phyloP scores from a whole-genome alignment of 805 yeast genomes.

The Pichia exigua region DNA sequence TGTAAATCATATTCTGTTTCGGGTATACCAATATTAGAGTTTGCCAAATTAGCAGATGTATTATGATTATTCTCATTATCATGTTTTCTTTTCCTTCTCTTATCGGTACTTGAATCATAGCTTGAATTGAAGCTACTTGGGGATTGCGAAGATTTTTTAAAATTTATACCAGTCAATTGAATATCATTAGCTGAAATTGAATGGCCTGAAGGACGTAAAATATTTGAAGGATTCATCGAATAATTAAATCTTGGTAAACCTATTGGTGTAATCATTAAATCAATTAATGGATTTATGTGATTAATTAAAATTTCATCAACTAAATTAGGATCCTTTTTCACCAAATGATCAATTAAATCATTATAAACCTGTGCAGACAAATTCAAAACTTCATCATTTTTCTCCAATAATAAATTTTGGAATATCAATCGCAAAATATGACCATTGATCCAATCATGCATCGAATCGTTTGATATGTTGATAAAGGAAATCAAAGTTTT shows the following conservation, averaged over 20 bases:
- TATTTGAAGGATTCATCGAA: constrained; percentile 66
- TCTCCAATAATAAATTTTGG: constrained; percentile 87
- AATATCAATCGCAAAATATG: constrained; percentile 66
- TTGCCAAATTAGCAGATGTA: constrained; percentile 6
- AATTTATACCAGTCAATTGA: constrained; percentile 21
- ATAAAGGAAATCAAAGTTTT: constrained; percentile 74
- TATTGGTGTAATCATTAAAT: constrained; percentile 82
- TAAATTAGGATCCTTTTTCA: constrained; percentile 25
- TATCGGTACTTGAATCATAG: constrained; percentile 11
- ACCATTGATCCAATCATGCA: constrained; percentile 68
- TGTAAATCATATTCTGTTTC: constrained; percentile 45
- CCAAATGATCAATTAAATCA: constrained; percentile 42
- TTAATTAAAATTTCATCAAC: constrained; percentile 46
- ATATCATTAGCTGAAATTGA: constrained; percentile 26
- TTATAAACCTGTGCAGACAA: constrained; percentile 58
- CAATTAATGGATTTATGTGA: constrained; percentile 54
- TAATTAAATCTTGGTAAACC: constrained; percentile 88
- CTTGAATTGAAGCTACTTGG: neutral
- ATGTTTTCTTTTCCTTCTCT: constrained; percentile 16
- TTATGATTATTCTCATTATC: constrained; percentile 15
- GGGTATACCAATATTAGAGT: constrained; percentile 34
- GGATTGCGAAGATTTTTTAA: constrained; percentile 12
- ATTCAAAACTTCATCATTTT: constrained; percentile 61
- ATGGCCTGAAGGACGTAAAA: constrained; percentile 74
- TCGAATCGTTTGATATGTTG: constrained; percentile 37